Conservation (phyloP, 2,329 filamentous ascomycete genomes). For the Diplodia scrobiculata region DNA sequence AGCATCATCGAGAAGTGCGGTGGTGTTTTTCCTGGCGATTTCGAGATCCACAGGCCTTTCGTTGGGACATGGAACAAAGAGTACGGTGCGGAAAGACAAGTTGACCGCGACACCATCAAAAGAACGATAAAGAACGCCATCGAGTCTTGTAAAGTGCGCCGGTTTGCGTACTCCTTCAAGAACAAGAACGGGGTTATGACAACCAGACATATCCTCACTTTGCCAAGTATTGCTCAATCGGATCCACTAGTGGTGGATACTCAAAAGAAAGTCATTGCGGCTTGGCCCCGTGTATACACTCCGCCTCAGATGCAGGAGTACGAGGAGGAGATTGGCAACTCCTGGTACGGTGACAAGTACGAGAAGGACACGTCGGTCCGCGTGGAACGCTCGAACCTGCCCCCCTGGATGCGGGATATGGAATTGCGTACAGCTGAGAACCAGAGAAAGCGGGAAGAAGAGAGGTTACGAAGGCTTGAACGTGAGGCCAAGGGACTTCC, state of each 20-base stretch:
- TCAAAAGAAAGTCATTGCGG: constrained; percentile 55
- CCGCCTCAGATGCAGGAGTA: constrained; percentile 40
- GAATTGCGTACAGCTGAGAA: constrained; percentile 23
- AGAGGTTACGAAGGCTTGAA: constrained; percentile 6
- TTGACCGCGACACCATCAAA: constrained; percentile 57
- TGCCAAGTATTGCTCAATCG: constrained; percentile 50
- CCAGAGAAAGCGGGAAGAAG: constrained; percentile 27
- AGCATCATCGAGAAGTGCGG: constrained; percentile 57
- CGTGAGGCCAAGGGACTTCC: constrained; percentile 8
- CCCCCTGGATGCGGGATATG: constrained; percentile 26
- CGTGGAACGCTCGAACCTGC: constrained; percentile 31
- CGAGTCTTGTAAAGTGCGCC: constrained; percentile 54
- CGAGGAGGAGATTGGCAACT: constrained; percentile 31
- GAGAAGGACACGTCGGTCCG: constrained; percentile 39
- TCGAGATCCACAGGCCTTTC: constrained; percentile 60
- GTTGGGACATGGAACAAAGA: constrained; percentile 55
- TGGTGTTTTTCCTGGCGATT: constrained; percentile 59
- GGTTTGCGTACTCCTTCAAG: constrained; percentile 56
- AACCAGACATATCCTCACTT: constrained; percentile 55
- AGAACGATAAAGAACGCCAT: constrained; percentile 55
- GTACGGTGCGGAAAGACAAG: constrained; percentile 41
- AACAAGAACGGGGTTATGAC: constrained; percentile 52
- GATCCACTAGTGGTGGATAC: constrained; percentile 53
- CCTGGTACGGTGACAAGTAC: constrained; percentile 28
- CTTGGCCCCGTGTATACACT: constrained; percentile 40